Evolutionary conservation across 208 protist species (phyloP), one percentile per base, ranked within the genome.

Genomic region (Trichomonas gallinae): DNA sequence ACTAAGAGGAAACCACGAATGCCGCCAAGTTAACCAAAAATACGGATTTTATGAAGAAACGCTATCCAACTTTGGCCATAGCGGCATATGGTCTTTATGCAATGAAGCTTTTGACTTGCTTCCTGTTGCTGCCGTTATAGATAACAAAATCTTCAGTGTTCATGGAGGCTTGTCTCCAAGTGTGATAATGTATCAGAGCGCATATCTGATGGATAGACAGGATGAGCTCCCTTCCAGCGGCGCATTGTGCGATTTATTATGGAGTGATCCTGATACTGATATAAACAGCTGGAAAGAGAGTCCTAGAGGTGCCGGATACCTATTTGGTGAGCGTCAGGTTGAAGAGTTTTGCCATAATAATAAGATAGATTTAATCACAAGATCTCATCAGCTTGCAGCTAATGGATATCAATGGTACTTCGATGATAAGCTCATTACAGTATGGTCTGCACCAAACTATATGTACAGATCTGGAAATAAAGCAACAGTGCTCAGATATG

Each of bases 281-380:
- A 98, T 99, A 58, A 98, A 99, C 42, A 97, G 97, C 8, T 99
- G 98, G 98, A 97, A 97, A 34, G 96, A 98, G 42, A 98, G 97
- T 72, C 99, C 99, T 45, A 98, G 99, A 85, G 99, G 99, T 58
- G 99, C 99, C 38, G 99, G 99, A 9, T 99, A 99, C 96, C 98
- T 99, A 42, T 99, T 99, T 98, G 99, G 99, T 88, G 98, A 98
- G 45, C 98, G 99, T 97, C 98, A 99, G 0, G 98, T 99, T 11
- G 44, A 93, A 89, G 97, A 98, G 81, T 99, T 99, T 97, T 99
- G 99, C 97, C 96, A 97, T 72, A 98, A 97, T 31, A 99, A 99
- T 98, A 98, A 98, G 42, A 97, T 99, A 97, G 98, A 98, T 82
- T 98, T 99, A 51, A 99, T 99, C 96, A 96, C 96, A 81, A 97